Percentiles rank a stretch among this genome's conserved stretches.
Conservation (phyloP, 768 basidiomycete genomes). For the Gautieria morchelliformis region DNA sequence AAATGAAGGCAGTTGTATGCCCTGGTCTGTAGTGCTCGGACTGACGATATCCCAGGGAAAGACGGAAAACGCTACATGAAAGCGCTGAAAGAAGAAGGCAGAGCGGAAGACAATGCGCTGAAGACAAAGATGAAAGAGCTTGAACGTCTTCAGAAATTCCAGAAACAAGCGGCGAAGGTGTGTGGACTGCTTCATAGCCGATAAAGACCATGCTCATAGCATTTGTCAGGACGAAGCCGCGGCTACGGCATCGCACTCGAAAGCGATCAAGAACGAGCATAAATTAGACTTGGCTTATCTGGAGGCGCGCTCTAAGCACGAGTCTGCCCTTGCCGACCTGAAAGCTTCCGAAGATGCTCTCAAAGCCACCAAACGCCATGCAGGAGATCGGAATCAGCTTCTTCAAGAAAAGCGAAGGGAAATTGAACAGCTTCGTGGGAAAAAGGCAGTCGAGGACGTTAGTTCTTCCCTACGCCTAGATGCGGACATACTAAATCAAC, state of each 20-base stretch:
- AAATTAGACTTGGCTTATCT: slow-evolving; percentile 54
- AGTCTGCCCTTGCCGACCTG: slow-evolving; percentile 40
- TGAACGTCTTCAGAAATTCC: slow-evolving; percentile 56
- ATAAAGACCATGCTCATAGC: slow-evolving; percentile 4
- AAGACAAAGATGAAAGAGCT: slow-evolving; percentile 54
- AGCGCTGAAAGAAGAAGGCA: slow-evolving; percentile 61
- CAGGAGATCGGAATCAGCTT: slow-evolving; percentile 47
- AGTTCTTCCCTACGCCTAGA: slow-evolving; percentile 11
- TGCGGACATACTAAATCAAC: slow-evolving; percentile 5
- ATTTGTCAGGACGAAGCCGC: slow-evolving; percentile 41
- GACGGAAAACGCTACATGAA: slow-evolving; percentile 55
- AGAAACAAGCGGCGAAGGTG: slow-evolving; percentile 55
- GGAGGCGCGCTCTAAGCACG: slow-evolving; percentile 51
- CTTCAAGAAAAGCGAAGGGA: slow-evolving; percentile 66
- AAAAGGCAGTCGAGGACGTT: slow-evolving; percentile 60
- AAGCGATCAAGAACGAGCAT: slow-evolving; percentile 46
- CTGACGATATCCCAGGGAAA: slow-evolving; percentile 29
- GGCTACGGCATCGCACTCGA: slow-evolving; percentile 43
- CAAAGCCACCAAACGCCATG: slow-evolving; percentile 41
- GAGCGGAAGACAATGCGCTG: slow-evolving; percentile 56
- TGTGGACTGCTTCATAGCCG: no score
- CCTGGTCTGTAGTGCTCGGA: no score
- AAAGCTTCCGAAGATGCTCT: slow-evolving; percentile 37
- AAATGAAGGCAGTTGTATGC: no score
- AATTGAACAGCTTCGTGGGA: slow-evolving; percentile 53